These are phyloP conservation scores for Hebeloma cylindrosporum DNA, from an alignment of 768 basidiomycete species.

Conservation along the genomic window DNA sequence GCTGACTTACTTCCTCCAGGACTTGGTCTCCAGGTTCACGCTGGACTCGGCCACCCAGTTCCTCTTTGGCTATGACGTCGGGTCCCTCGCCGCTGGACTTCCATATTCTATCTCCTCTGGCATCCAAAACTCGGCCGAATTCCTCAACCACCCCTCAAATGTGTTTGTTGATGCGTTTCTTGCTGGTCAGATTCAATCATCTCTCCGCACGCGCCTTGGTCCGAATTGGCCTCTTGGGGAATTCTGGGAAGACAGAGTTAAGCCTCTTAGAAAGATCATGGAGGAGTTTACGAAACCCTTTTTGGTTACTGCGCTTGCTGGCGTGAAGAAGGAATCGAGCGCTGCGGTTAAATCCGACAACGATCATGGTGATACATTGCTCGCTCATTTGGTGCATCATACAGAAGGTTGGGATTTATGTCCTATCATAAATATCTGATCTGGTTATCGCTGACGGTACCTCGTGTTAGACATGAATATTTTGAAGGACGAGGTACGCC, in stretches of 20 bases:
- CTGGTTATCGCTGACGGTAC: background rate
- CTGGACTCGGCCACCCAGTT: conserved; percentile 63
- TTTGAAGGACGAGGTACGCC: conserved; percentile 40
- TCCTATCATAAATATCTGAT: background rate
- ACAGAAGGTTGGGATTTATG: conserved; percentile 36
- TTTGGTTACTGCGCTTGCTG: conserved; percentile 12
- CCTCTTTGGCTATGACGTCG: conserved; percentile 54
- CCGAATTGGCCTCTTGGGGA: conserved; percentile 51
- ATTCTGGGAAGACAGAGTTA: conserved; percentile 44
- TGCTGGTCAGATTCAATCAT: conserved; percentile 40
- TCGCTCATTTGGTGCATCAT: conserved; percentile 16
- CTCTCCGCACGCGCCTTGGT: conserved; percentile 39
- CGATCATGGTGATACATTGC: conserved; percentile 10
- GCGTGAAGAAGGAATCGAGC: conserved; percentile 6
- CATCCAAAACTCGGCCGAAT: conserved; percentile 9
- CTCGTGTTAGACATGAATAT: conserved; percentile 24
- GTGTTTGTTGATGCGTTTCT: conserved; percentile 49
- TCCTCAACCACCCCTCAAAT: conserved; percentile 25
- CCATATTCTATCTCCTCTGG: conserved; percentile 40
- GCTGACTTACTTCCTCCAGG: conserved; percentile 23
- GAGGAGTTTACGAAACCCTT: conserved; percentile 22
- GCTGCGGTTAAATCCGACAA: background rate
- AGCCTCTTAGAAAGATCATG: conserved; percentile 39
- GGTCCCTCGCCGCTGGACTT: conserved; percentile 47
- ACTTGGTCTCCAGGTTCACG: conserved; percentile 49